Conservation (phyloP, 345 rosid genomes). For the Eutrema yunnanense region DNA sequence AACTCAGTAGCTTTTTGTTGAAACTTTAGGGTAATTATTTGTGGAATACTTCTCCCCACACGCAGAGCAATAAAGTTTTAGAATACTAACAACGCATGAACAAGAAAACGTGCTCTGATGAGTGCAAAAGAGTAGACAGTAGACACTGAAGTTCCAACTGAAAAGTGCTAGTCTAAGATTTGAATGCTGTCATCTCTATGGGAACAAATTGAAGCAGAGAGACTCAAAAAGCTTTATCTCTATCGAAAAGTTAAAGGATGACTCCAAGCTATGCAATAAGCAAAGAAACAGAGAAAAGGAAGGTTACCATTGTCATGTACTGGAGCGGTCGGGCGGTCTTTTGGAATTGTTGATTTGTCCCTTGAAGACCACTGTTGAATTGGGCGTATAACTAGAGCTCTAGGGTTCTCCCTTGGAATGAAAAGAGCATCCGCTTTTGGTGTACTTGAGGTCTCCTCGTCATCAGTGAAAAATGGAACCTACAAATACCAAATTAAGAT, state of each 20-base stretch:
- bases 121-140: neutral
- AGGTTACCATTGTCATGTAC: constrained; percentile 47
- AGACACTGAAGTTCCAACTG: neutral
- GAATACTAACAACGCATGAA: neutral
- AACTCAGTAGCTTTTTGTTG: neutral
- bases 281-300: neutral
- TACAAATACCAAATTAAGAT: constrained; percentile 31
- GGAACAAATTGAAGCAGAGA: neutral
- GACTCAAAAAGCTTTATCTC: constrained; percentile 1
- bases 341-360: constrained; percentile 46
- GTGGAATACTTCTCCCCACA: neutral
- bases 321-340: constrained; percentile 34
- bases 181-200: neutral
- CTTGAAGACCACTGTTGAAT: constrained; percentile 39
- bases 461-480: constrained; percentile 90
- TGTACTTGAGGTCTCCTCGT: constrained; percentile 76
- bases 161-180: neutral
- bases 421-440: constrained; percentile 94
- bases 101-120: neutral
- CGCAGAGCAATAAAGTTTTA: neutral
- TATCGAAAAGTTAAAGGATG: neutral
- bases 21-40: neutral
- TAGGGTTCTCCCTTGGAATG: constrained; percentile 94
- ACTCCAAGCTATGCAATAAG: neutral
- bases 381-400: constrained; percentile 79